Conservation (phyloP, 176 grass and related monocot genomes). For the Saccharum spontaneum region DNA sequence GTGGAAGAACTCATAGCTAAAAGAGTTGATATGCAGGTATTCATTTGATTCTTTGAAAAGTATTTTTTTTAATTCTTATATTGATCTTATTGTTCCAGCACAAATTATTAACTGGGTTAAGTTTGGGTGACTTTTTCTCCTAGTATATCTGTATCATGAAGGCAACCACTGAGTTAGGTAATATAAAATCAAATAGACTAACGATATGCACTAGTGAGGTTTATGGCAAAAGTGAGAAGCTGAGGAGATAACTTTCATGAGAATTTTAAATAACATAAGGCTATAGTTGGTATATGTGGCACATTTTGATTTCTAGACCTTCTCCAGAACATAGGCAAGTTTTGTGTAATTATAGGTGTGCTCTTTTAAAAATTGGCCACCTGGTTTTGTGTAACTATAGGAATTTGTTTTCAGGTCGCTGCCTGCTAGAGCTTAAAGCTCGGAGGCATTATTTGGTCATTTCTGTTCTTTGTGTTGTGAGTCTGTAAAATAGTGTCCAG, state of each 20-base stretch:
- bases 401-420: no score
- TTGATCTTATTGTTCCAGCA: neutral
- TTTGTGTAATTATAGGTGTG: neutral
- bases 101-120: neutral
- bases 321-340: neutral
- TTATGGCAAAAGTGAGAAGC: neutral
- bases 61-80: neutral
- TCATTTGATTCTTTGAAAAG: constrained; percentile 4
- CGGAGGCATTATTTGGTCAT: no score
- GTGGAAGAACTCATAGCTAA: constrained; percentile 78
- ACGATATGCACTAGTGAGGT: neutral
- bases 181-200: neutral
- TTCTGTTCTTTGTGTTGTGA: neutral
- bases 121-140: neutral
- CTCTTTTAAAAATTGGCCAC: neutral
- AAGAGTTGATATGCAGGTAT: constrained; percentile 94
- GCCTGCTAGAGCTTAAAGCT: no score
- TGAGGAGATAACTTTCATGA: neutral
- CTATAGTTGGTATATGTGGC: neutral
- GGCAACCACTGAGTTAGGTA: neutral
- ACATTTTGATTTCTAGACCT: constrained; percentile 1
- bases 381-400: neutral
- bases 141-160: neutral
- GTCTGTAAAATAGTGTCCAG: no score
- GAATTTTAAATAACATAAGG: neutral